phyloP scores from a whole-genome alignment of 306 rosid genomes.

The Cucumis sativus region DNA sequence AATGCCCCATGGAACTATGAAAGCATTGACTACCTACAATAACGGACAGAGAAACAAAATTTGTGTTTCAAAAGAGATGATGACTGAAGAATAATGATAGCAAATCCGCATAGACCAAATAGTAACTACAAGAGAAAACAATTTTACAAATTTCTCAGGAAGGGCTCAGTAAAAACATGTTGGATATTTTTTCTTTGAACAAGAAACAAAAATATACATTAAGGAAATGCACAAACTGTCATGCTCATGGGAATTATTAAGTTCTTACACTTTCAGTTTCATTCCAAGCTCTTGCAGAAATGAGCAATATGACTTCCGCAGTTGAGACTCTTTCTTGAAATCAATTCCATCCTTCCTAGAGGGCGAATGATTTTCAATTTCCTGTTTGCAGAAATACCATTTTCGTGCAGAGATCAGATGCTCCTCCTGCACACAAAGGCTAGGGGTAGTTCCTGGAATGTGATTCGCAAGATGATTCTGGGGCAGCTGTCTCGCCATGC shows the following conservation, averaged over 20 bases:
- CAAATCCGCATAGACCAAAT: not conserved
- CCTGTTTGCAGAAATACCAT: conserved; percentile 30
- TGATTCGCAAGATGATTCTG: conserved; percentile 10
- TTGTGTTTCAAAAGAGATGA: not conserved
- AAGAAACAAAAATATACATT: not conserved
- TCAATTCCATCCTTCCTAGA: conserved; percentile 40
- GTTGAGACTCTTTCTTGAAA: conserved; percentile 19
- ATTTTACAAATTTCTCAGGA: not conserved
- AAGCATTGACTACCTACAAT: not conserved
- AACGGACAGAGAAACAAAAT: not conserved
- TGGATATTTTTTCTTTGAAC: not conserved
- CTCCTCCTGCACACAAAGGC: conserved; percentile 13
- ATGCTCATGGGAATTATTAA: not conserved
- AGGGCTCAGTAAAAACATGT: not conserved
- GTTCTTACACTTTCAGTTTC: conserved; percentile 36
- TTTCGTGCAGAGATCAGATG: conserved; percentile 6
- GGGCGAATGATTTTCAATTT: conserved; percentile 31
- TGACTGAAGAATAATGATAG: not conserved
- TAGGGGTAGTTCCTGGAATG: conserved; percentile 10
- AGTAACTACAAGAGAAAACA: not conserved
- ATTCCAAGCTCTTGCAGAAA: conserved; percentile 36
- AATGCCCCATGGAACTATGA: not conserved
- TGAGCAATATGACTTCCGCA: conserved; percentile 32
- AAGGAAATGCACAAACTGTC: not conserved
- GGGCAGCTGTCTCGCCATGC: conserved; percentile 12